These are phyloP conservation scores for Piedraia hortae DNA, from an alignment of 2,329 filamentous ascomycete species.

Conservation along the genomic window DNA sequence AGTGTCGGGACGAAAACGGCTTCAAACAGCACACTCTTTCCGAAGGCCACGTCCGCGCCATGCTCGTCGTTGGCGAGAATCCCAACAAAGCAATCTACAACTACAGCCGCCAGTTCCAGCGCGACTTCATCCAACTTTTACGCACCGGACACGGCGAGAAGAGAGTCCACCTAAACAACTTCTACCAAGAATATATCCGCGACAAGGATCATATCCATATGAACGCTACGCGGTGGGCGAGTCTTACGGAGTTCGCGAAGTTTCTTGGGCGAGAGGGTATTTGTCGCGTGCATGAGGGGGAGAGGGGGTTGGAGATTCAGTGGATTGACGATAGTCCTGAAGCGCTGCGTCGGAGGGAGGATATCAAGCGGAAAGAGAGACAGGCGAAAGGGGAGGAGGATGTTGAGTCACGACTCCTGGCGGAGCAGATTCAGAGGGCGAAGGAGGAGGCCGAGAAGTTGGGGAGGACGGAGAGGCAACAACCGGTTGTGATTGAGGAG, in stretches of 20 bases:
- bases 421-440: conserved; percentile 58
- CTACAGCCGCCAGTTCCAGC: conserved; percentile 55
- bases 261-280: conserved; percentile 63
- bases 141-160: conserved; percentile 78
- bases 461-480: conserved; percentile 10
- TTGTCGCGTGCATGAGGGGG: conserved; percentile 68
- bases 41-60: conserved; percentile 70
- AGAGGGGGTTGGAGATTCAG: conserved; percentile 59
- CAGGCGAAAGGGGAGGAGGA: conserved; percentile 81
- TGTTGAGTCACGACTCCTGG: conserved; percentile 55
- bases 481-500: conserved; percentile 7
- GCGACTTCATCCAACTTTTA: conserved; percentile 51
- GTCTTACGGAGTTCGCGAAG: conserved; percentile 72
- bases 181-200: conserved; percentile 82
- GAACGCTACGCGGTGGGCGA: conserved; percentile 77
- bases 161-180: conserved; percentile 62
- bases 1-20: conserved; percentile 64
- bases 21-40: conserved; percentile 60
- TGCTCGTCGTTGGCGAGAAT: conserved; percentile 67
- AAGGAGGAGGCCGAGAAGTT: conserved; percentile 22
- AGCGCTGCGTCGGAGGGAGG: conserved; percentile 52
- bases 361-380: conserved; percentile 54
- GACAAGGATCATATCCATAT: conserved; percentile 78
- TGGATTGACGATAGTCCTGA: conserved; percentile 88
- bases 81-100: conserved; percentile 59